These are phyloP conservation scores for Geum urbanum DNA, from an alignment of 306 rosid genomes.

Conservation along the genomic window DNA sequence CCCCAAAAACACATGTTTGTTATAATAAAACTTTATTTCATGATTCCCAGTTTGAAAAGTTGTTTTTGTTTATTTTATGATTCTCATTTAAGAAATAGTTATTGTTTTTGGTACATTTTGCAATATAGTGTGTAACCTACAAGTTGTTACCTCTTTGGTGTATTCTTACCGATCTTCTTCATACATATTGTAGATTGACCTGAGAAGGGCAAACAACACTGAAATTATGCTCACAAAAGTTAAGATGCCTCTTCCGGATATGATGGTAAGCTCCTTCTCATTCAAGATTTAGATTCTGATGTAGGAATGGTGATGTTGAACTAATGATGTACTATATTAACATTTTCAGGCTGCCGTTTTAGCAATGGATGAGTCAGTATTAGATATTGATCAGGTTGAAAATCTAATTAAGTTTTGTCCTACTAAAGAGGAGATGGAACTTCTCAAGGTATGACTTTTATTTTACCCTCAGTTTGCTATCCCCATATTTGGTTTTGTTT, in stretches of 20 bases:
- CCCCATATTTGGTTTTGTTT: conserved; percentile 16
- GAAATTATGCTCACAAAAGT: conserved; percentile 99
- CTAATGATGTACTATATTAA: conserved; percentile 25
- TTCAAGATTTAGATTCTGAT: not conserved
- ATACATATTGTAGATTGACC: conserved; percentile 61
- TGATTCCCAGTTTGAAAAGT: not conserved
- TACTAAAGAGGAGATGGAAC: conserved; percentile 97
- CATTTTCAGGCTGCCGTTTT: conserved; percentile 79
- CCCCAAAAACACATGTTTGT: conserved; percentile 10
- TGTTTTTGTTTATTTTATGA: not conserved
- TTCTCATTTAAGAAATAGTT: no score
- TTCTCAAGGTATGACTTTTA: conserved; percentile 67
- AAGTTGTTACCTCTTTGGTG: conserved; percentile 22
- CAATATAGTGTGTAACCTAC: not conserved
- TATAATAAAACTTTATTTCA: conserved; percentile 13
- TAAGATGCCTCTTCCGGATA: conserved; percentile 98
- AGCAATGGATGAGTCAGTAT: conserved; percentile 84
- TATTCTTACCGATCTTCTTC: conserved; percentile 14
- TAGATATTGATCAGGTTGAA: conserved; percentile 96
- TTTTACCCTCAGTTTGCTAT: conserved; percentile 14
- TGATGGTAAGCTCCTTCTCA: conserved; percentile 70
- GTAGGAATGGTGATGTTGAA: conserved; percentile 9
- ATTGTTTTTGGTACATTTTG: not conserved
- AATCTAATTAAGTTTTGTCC: conserved; percentile 94
- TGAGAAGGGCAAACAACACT: conserved; percentile 93